Conservation (phyloP, 371 early-diverging fungal species). For the Chytridiales sp. region DNA sequence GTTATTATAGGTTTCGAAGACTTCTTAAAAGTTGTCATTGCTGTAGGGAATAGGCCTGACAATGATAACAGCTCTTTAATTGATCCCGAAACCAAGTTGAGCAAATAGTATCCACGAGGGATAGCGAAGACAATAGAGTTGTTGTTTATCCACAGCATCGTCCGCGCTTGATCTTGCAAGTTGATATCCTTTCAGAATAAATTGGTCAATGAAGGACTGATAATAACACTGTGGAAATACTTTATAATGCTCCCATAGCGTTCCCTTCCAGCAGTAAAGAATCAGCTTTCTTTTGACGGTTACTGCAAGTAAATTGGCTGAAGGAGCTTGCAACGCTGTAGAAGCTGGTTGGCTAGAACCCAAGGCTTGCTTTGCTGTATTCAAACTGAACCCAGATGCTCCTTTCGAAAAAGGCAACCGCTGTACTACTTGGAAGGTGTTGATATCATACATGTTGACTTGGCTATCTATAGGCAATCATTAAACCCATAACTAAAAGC, state of each 20-base stretch:
- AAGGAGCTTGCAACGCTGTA: no score
- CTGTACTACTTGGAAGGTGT: slow-evolving; percentile 17
- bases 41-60: slow-evolving; percentile 23
- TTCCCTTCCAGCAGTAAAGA: slow-evolving; percentile 32
- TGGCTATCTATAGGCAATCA: slow-evolving; percentile 9
- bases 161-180: slow-evolving; percentile 64
- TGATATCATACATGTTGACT: slow-evolving; percentile 18
- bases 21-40: slow-evolving; percentile 25
- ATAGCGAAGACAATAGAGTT: slow-evolving; percentile 68
- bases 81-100: slow-evolving; percentile 62
- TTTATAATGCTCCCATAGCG: slow-evolving; percentile 8
- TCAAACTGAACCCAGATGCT: slow-evolving; percentile 15
- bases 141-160: slow-evolving; percentile 69
- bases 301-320: slow-evolving; percentile 13
- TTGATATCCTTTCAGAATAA: slow-evolving; percentile 67
- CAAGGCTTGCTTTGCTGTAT: neutral
- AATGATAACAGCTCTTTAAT: slow-evolving; percentile 35
- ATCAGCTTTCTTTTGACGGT: slow-evolving; percentile 50
- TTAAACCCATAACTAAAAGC: neutral
- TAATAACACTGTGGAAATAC: slow-evolving; percentile 49
- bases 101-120: slow-evolving; percentile 60
- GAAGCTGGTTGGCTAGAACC: no score
- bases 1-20: slow-evolving; percentile 51
- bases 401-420: slow-evolving; percentile 17
- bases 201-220: no score